Base-by-base conservation (phyloP, 306 rosid species). In the Rosa rugosa region DNA sequence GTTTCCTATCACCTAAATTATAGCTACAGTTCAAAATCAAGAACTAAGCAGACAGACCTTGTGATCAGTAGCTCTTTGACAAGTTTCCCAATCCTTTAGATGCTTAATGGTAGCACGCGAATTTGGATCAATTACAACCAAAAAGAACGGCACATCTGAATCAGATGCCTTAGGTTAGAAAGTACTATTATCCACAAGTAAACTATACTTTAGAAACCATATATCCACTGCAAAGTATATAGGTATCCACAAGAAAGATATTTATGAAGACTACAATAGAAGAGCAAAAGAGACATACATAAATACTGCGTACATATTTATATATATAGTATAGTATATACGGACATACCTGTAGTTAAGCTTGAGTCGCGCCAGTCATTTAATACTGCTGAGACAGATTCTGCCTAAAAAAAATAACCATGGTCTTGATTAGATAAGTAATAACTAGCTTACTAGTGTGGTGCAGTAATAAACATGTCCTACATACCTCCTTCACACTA, bases 61-160 rank as follows among this genome's bases (percentile, higher is more conserved):
- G 76, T 84, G 80, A 80, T 76, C 72, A 81, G 83, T 60, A 75
- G 44, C 25, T 16, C 70, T 83, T 73, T 83, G 92, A 82, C 83
- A 86, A 72, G 85, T 81, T 79, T 92, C 97, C 94, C 91, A 91
- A 77, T 92, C 94, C 87, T 87, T 92, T 72, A 95, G 82, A 81
- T 79, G 93, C 86, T 82, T 95, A 71, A 92, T 66, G 57, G 89
- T 86, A 57, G 96, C 90, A 11, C 10, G 75, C 50, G 98, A 91
- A 75, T 85, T 88, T 34, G 90, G 60, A 82, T 87, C 93, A 64
- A 91, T 73, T 36, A 79, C 78, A 84, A 91, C 87, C 60, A 91
- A 73, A 87, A 95, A 95, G 88, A 95, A 95, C 14, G 95, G 98
- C 73, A 90, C 83, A 82, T 89, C 98, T 95, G 81, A 79, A 34